phyloP scores from a whole-genome alignment of 208 protist genomes.

The Entamoeba moshkovskii region DNA sequence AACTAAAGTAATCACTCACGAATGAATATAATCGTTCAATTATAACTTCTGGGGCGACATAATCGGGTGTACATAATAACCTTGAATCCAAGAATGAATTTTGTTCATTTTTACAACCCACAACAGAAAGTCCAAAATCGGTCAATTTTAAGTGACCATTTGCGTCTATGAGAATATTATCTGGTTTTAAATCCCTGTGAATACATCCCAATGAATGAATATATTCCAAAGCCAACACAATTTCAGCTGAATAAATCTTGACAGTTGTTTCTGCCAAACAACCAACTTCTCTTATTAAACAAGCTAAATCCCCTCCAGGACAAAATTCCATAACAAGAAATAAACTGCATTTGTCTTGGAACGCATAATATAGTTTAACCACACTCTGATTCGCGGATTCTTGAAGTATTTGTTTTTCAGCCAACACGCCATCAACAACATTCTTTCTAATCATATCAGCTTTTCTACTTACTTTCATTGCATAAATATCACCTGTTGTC shows the following conservation, averaged over 20 bases:
- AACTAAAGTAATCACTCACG: constrained; percentile 81
- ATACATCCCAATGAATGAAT: background rate
- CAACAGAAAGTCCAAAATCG: constrained; percentile 5
- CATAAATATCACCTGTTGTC: background rate
- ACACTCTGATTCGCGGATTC: background rate
- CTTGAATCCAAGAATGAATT: background rate
- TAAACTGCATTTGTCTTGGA: background rate
- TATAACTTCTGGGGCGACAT: constrained; percentile 69
- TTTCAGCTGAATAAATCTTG: background rate
- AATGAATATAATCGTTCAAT: constrained; percentile 69
- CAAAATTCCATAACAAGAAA: constrained; percentile 16
- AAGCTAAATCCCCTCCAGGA: constrained; percentile 5
- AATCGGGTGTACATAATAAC: background rate
- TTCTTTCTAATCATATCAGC: background rate
- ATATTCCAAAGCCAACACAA: background rate
- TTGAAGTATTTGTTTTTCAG: background rate
- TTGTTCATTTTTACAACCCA: background rate
- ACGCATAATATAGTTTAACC: constrained; percentile 7
- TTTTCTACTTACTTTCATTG: background rate
- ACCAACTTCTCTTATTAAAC: background rate
- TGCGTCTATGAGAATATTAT: background rate
- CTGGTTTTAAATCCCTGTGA: constrained; percentile 12
- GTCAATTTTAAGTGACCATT: constrained; percentile 14
- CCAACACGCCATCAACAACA: background rate
- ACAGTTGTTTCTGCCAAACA: background rate